These are phyloP conservation scores for Apocynum venetum DNA, from an alignment of 257 asterid species.

Conservation along the genomic window DNA sequence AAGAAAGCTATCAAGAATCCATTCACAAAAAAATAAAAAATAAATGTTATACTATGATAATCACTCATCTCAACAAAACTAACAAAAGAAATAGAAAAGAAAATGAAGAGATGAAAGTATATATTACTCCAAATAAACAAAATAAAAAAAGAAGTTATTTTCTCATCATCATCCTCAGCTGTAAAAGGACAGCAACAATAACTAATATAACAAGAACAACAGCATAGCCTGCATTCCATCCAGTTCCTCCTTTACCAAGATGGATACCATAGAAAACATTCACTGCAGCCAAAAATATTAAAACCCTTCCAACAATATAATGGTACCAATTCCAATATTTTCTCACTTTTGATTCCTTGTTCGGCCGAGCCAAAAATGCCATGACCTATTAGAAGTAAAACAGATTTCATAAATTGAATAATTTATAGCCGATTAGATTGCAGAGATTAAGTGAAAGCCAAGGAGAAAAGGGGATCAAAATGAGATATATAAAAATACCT, in stretches of 20 bases:
- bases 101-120: slow-evolving; percentile 12
- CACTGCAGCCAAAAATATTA: slow-evolving; percentile 53
- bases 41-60: neutral
- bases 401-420: neutral
- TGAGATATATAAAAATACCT: slow-evolving; percentile 38
- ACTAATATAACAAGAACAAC: slow-evolving; percentile 43
- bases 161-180: slow-evolving; percentile 46
- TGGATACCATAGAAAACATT: slow-evolving; percentile 84
- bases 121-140: neutral
- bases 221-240: slow-evolving; percentile 80
- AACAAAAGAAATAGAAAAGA: neutral
- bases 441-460: neutral
- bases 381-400: slow-evolving; percentile 36
- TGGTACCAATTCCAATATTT: slow-evolving; percentile 97
- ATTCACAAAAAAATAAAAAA: too few species aligned
- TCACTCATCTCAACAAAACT: neutral
- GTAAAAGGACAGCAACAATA: slow-evolving; percentile 37
- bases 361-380: slow-evolving; percentile 73
- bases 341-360: slow-evolving; percentile 56
- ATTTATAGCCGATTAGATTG: neutral
- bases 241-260: slow-evolving; percentile 48
- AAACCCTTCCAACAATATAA: slow-evolving; percentile 45
- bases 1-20: too few species aligned
- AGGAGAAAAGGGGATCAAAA: neutral
- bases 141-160: slow-evolving; percentile 14